Conservation (phyloP, 805 yeast genomes). For the Cyberlindnera veronae region DNA sequence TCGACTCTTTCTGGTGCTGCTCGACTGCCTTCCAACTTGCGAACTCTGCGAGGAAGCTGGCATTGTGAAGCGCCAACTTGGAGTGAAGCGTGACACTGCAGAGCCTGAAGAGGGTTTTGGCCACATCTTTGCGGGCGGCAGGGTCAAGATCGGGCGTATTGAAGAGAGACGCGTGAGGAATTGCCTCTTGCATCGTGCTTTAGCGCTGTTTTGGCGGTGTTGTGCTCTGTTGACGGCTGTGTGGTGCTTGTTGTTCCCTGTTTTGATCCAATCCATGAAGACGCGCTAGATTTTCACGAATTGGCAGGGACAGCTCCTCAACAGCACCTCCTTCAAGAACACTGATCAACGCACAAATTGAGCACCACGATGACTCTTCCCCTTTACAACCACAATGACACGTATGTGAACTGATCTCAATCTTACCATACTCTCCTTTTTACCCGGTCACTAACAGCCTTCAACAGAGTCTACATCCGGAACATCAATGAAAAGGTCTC, state of each 20-base stretch:
- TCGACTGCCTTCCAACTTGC: not conserved
- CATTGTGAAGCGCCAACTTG: no score
- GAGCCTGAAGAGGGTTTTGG: no score
- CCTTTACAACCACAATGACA: slow-evolving; percentile 20
- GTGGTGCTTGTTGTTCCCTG: not conserved
- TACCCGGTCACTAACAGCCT: slow-evolving; percentile 5
- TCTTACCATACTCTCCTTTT: no score
- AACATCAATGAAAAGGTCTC: slow-evolving; percentile 71
- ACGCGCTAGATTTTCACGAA: not conserved
- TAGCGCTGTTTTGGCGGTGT: no score
- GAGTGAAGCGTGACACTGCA: no score
- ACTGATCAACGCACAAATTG: not conserved
- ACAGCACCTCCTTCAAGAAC: not conserved
- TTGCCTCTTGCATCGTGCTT: no score
- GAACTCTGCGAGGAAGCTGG: no score
- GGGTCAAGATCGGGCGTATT: no score
- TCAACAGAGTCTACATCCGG: slow-evolving; percentile 45
- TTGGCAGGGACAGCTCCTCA: not conserved
- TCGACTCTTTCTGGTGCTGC: not conserved
- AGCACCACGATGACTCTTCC: slow-evolving; percentile 3
- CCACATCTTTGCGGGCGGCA: no score
- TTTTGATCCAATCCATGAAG: not conserved
- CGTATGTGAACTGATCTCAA: slow-evolving; percentile 24
- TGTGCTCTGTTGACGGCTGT: no score
- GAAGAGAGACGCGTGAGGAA: no score